Base-by-base conservation (phyloP, 2,329 filamentous ascomycete species). In the Xylariomycetidae sp. region DNA sequence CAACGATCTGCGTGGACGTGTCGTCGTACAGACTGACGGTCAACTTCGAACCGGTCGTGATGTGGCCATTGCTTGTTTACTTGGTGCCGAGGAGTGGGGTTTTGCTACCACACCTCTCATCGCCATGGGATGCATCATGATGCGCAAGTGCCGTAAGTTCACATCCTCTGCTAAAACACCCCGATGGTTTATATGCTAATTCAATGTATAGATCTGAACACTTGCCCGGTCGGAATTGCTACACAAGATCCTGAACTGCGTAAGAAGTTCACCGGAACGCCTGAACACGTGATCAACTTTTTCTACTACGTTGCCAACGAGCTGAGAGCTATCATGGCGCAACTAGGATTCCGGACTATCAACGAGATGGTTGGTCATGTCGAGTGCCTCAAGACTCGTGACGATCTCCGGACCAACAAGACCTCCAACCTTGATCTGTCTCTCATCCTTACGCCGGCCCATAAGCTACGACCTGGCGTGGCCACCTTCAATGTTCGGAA, bases 301-400 rank as follows among this genome's bases (percentile, higher is more conserved):
- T 95, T 95, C 68, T 96, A 95, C 68, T 96, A 95, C 54, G 74
- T 96, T 32, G 85, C 90, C 48, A 96, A 96, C 56, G 90, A 96
- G 67, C 77, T 96, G 38, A 82, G 90, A 56, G 87, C 89, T 22
- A 94, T 96, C 63, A 95, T 96, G 90, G 89, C 90, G 31, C 87
- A 85, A 64, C 79, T 95, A 51, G 90, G 90, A 47, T 87, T 94
- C 76, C 82, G 90, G 46, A 94, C 85, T 40, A 83, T 96, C 58
- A 96, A 95, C 57, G 90, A 96, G 61, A 95, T 95, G 90, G 86
- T 96, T 52, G 90, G 90, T 14, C 87, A 83, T 47, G 90, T 86
- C 16, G 90, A 96, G 60, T 74, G 83, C 24, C 72, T 96, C 31
- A 85, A 79, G 64, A 82, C 94, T 47, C 80, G 87, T 20, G 89